phyloP scores from a whole-genome alignment of 1,284 basidiomycete species.

The Trametes versicolor region DNA sequence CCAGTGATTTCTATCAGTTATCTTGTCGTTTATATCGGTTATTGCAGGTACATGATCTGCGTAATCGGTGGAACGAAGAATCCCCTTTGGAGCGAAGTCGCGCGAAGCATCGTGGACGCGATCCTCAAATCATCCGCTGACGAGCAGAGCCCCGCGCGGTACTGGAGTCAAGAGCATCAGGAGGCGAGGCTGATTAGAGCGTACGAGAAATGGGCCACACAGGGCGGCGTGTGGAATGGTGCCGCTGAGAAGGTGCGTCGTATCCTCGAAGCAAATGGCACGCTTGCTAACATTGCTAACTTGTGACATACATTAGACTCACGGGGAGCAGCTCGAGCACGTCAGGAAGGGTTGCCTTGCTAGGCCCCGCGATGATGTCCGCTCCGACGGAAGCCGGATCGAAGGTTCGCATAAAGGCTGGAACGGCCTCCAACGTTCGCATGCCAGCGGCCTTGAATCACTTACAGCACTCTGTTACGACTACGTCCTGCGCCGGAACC shows the following conservation, averaged over 20 bases:
- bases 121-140: conserved; percentile 31
- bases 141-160: conserved; percentile 22
- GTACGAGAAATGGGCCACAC: conserved; percentile 33
- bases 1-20: background rate
- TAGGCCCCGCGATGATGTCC: conserved; percentile 34
- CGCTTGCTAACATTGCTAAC: too few species aligned
- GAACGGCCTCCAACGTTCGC: conserved; percentile 36
- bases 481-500: conserved; percentile 16
- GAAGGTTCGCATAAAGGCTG: conserved; percentile 38
- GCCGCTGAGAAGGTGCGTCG: conserved; percentile 27
- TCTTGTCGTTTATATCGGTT: background rate
- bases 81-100: conserved; percentile 19
- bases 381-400: conserved; percentile 36
- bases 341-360: conserved; percentile 40
- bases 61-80: conserved; percentile 20
- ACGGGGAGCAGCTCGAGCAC: conserved; percentile 37
- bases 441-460: conserved; percentile 38
- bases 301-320: background rate
- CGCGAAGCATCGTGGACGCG: conserved; percentile 25
- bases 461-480: conserved; percentile 18
- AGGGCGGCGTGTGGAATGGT: conserved; percentile 37
- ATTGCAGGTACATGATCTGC: background rate
- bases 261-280: background rate
- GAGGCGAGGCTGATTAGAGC: conserved; percentile 17
- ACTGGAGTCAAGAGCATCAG: conserved; percentile 33